Evolutionary conservation across 768 basidiomycete genomes (phyloP).

Genomic region (Exidia glandulosa): DNA sequence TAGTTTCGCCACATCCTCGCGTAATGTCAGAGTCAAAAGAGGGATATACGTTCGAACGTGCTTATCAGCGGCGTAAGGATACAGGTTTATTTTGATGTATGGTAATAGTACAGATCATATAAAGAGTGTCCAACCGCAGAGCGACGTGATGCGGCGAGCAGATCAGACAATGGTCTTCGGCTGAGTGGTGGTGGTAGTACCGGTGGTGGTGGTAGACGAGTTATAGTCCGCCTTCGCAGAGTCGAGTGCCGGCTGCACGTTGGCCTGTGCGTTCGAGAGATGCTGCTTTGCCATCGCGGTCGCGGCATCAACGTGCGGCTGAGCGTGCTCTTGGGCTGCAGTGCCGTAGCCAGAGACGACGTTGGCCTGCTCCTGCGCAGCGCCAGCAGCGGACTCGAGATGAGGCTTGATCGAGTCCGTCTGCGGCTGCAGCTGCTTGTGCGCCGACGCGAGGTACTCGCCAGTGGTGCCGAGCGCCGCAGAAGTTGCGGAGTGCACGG

Average conservation of each 20-base stretch:
- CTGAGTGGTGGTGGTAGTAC: too few species aligned
- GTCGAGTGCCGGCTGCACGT: slow-evolving; percentile 27
- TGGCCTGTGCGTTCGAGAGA: slow-evolving; percentile 27
- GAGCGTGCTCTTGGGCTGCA: slow-evolving; percentile 10
- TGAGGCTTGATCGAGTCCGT: neutral
- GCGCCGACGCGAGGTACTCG: slow-evolving; percentile 20
- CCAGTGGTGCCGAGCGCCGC: slow-evolving; percentile 21
- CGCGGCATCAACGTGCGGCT: slow-evolving; percentile 19
- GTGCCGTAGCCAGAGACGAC: slow-evolving; percentile 6
- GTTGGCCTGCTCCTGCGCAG: slow-evolving; percentile 20
- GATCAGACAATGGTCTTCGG: neutral
- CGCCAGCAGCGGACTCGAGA: slow-evolving; percentile 15
- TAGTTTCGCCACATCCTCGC: too few species aligned
- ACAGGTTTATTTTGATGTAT: neutral
- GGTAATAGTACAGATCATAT: neutral
- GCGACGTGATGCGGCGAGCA: neutral
- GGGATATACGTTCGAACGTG: too few species aligned
- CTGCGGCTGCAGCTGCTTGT: slow-evolving; percentile 13
- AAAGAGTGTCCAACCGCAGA: neutral
- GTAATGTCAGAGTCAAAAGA: too few species aligned
- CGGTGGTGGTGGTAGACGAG: too few species aligned
- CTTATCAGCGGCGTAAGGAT: too few species aligned
- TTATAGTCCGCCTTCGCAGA: slow-evolving; percentile 13
- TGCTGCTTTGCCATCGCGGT: slow-evolving; percentile 23
- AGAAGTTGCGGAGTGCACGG: slow-evolving; percentile 24